phyloP scores from a whole-genome alignment of 768 basidiomycete genomes.

The Boletus insuetus region DNA sequence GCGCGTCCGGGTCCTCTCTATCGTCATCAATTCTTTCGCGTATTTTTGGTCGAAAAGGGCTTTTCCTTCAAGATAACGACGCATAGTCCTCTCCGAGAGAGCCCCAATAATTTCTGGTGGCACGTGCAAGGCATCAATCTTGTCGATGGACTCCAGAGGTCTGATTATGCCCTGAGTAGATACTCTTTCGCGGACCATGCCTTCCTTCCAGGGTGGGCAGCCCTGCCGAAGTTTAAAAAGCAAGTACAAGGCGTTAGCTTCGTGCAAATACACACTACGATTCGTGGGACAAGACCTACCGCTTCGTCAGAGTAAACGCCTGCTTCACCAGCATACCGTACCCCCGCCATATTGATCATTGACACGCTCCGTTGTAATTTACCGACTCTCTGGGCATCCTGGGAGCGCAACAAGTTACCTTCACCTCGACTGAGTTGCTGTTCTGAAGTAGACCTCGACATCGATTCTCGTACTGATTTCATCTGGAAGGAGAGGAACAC shows the following conservation, averaged over 20 bases:
- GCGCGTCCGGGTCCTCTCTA: constrained; percentile 66
- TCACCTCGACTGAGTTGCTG: not conserved
- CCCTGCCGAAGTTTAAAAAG: constrained; percentile 27
- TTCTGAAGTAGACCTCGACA: constrained; percentile 19
- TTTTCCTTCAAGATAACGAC: constrained; percentile 71
- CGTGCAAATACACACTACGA: not conserved
- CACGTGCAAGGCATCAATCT: constrained; percentile 64
- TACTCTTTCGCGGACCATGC: constrained; percentile 91
- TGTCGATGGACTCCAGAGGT: constrained; percentile 67
- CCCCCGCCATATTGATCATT: constrained; percentile 6
- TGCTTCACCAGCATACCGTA: constrained; percentile 58
- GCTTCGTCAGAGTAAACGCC: constrained; percentile 50
- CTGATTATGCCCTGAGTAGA: constrained; percentile 81
- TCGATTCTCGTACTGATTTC: constrained; percentile 10
- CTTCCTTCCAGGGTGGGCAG: constrained; percentile 39
- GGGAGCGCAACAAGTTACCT: not conserved
- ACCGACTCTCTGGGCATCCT: constrained; percentile 16
- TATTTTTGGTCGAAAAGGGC: constrained; percentile 68
- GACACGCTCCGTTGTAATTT: constrained; percentile 18
- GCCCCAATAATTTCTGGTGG: constrained; percentile 66
- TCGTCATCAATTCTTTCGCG: constrained; percentile 46
- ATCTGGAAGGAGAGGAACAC: constrained; percentile 13
- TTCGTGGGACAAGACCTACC: constrained; percentile 33
- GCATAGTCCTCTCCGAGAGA: constrained; percentile 69
- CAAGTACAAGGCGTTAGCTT: constrained; percentile 2